Conservation (phyloP, 495 filamentous ascomycete species). For the Cercophora newfieldiana region DNA sequence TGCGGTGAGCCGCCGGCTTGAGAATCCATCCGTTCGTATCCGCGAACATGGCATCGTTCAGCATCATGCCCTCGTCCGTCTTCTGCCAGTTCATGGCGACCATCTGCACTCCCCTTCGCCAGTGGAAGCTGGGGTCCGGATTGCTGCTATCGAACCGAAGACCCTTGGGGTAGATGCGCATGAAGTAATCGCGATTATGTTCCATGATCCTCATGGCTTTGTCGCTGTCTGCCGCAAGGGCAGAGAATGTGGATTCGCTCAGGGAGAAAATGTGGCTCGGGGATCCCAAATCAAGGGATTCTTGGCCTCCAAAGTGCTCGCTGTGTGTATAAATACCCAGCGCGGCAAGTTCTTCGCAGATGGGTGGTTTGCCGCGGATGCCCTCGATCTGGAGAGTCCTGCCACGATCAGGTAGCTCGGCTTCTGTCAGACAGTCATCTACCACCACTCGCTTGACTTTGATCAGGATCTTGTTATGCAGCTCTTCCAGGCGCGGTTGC, state of each 20-base stretch:
- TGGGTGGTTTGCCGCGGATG: constrained; percentile 48
- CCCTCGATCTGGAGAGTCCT: constrained; percentile 27
- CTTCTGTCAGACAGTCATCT: constrained; percentile 37
- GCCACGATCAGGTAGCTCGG: constrained; percentile 23
- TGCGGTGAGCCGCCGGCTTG: constrained; percentile 65
- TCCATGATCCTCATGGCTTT: constrained; percentile 59
- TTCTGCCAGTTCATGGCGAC: constrained; percentile 95
- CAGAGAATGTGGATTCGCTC: constrained; percentile 70
- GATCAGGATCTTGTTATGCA: constrained; percentile 80
- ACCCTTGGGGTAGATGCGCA: constrained; percentile 87
- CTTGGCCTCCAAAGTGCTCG: constrained; percentile 71
- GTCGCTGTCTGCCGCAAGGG: constrained; percentile 49
- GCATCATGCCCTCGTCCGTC: constrained; percentile 89
- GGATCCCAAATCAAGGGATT: constrained; percentile 53
- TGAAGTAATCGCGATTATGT: constrained; percentile 81
- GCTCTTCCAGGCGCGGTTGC: constrained; percentile 67
- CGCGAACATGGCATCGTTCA: constrained; percentile 89
- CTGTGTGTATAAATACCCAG: constrained; percentile 84
- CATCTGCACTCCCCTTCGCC: constrained; percentile 87
- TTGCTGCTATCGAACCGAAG: constrained; percentile 81
- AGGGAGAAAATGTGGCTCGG: constrained; percentile 86
- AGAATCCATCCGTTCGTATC: constrained; percentile 82
- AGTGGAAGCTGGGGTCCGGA: constrained; percentile 77
- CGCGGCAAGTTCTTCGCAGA: constrained; percentile 67
- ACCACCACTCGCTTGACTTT: constrained; percentile 74